Evolutionary conservation across 495 filamentous ascomycete species (phyloP).

Genomic region (Aspergillus steynii): DNA sequence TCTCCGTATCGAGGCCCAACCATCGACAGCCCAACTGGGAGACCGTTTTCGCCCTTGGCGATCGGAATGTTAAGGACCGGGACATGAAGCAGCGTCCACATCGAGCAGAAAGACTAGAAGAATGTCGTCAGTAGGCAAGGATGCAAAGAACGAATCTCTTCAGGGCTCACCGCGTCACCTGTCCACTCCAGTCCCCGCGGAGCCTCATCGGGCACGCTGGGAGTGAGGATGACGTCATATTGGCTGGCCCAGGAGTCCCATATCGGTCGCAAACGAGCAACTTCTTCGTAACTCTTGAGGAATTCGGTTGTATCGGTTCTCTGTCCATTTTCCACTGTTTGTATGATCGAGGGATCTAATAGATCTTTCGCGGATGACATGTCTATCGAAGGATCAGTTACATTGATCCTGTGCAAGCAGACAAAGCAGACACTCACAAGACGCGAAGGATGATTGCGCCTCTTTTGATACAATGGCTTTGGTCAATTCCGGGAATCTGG

Average conservation of each 20-base stretch:
- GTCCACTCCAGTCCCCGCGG: constrained; percentile 8
- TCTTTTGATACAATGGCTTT: background rate
- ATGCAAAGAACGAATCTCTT: background rate
- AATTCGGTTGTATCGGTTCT: background rate
- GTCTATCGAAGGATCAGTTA: background rate
- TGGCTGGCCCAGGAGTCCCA: constrained; percentile 9
- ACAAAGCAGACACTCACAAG: background rate
- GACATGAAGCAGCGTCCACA: constrained; percentile 4
- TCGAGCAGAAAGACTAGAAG: background rate
- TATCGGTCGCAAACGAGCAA: constrained; percentile 11
- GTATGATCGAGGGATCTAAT: background rate
- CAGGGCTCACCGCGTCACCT: constrained; percentile 10
- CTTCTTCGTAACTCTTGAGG: constrained; percentile 12
- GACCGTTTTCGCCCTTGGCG: background rate
- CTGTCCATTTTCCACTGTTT: background rate
- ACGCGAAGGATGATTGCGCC: background rate
- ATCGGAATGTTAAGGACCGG: background rate
- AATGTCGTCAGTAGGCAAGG: background rate
- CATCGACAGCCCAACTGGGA: background rate
- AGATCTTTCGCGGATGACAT: background rate
- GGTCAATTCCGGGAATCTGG: background rate
- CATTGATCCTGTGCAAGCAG: background rate
- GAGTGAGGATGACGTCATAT: constrained; percentile 14
- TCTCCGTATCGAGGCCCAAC: background rate
- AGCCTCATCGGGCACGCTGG: constrained; percentile 19